Base-by-base conservation (phyloP, 257 asterid species). In the Penstemon newberryi region DNA sequence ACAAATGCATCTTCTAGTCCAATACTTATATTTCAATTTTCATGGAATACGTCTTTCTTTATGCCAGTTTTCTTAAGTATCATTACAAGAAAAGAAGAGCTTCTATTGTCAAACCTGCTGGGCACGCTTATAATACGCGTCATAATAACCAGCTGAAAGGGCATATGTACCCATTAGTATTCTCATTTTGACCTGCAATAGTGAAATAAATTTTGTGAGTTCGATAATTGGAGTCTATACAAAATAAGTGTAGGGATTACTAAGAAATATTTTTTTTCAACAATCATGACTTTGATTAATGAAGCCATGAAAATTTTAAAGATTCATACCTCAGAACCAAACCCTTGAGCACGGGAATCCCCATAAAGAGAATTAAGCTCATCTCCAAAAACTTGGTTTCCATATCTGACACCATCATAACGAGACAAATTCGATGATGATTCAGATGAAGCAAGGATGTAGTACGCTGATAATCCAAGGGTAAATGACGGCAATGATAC, bases 111-210 rank as follows among this genome's bases (percentile, higher is more conserved):
- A 72, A 63, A 93, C 99, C 97, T 94, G 97, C 70, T 87, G 96
- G 33, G 99, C 99, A 52, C 93, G 90, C 83, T 94, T 94, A 92
- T 94, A 94, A 80, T 80, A 91, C 54, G 96, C 99, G 83, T 94
- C 97, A 78, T 91, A 94, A 75, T 94, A 94, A 72, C 99, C 99
- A 82, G 97, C 96, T 13, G 99, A 94, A 68, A 94, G 95, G 47
- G 96, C 99, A 80, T 94, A 94, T 67, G 99, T 89, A 64, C 99
- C 99, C 97, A 89, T 94, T 65, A 94, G 79, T 71, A 91, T 89
- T 80, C 99, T 86, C 92, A 89, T 84, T 77, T 94, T 94, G 33
- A 94, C 99, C 99, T 94, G 88, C 4, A 68, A 74, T 6, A 56
- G 46, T 25, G 59, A 73, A 55, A 42, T 25, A 11, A 53, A 41